Evolutionary conservation across 2,329 filamentous ascomycete genomes (phyloP).

Genomic region (Calonectria pseudoreteaudii): DNA sequence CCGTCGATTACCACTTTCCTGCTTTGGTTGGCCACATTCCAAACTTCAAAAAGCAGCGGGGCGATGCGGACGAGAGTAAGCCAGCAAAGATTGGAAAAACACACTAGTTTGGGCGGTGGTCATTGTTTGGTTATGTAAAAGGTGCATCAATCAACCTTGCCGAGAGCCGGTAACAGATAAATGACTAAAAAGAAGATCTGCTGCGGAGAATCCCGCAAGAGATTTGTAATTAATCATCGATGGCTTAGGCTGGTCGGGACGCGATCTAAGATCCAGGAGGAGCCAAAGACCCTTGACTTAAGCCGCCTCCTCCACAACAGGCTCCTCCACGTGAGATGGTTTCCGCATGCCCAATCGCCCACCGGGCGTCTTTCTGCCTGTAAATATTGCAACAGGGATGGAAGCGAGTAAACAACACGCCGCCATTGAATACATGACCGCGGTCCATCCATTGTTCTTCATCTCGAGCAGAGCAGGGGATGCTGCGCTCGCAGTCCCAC

Average conservation of each 20-base stretch:
- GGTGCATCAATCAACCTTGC: background rate
- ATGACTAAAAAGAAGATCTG: background rate
- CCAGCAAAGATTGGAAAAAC: background rate
- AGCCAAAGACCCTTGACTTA: background rate
- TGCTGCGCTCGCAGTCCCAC: slow-evolving; percentile 21
- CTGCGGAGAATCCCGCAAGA: background rate
- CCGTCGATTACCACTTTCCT: background rate
- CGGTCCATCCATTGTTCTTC: slow-evolving; percentile 15
- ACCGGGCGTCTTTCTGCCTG: slow-evolving; percentile 10
- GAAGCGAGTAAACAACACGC: slow-evolving; percentile 6
- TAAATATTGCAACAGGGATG: slow-evolving; percentile 21
- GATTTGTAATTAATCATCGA: background rate
- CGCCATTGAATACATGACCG: slow-evolving; percentile 23
- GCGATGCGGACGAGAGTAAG: background rate
- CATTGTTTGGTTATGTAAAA: slow-evolving; percentile 9
- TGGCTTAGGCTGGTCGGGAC: background rate
- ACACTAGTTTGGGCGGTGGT: background rate
- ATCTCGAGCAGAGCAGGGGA: slow-evolving; percentile 20
- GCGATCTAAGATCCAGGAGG: background rate
- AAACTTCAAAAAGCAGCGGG: background rate
- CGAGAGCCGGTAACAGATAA: background rate
- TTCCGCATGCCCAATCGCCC: slow-evolving; percentile 17
- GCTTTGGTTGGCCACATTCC: background rate
- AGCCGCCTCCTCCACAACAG: background rate
- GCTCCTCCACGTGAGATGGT: background rate